Percentiles rank a stretch among this genome's conserved stretches.
These are phyloP conservation scores for Quercus phellos DNA, from an alignment of 331 rosid species.

Conservation along the genomic window DNA sequence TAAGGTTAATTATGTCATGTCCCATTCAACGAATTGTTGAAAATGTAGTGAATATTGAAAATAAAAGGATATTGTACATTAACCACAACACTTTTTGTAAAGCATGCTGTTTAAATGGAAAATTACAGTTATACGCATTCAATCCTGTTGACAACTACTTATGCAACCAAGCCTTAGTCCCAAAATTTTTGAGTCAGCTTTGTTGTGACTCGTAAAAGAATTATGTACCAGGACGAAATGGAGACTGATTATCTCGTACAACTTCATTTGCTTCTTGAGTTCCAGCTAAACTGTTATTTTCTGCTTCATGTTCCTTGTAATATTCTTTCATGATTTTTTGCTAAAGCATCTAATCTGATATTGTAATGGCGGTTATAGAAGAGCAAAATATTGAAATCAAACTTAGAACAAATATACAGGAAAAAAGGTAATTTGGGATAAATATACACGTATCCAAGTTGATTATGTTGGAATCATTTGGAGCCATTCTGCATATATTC, in stretches of 20 bases:
- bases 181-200: too few species aligned
- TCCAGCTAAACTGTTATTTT: background rate
- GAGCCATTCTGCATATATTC: constrained; percentile 38
- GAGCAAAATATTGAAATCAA: constrained; percentile 36
- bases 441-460: constrained; percentile 36
- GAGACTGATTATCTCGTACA: background rate
- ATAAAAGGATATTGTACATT: background rate
- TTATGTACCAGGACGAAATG: background rate
- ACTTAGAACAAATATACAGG: constrained; percentile 37
- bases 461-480: constrained; percentile 39
- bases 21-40: background rate
- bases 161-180: too few species aligned
- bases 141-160: background rate
- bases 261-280: background rate
- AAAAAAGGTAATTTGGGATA: constrained; percentile 28
- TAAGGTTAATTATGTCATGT: background rate
- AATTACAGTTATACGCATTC: background rate
- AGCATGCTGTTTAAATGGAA: background rate
- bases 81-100: background rate
- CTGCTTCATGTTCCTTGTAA: background rate
- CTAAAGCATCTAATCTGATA: background rate
- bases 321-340: background rate
- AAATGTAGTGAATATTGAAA: background rate
- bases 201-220: too few species aligned
- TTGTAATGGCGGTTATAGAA: constrained; percentile 26